Conservation (phyloP, 2,329 filamentous ascomycete genomes). For the Onygena corvina region DNA sequence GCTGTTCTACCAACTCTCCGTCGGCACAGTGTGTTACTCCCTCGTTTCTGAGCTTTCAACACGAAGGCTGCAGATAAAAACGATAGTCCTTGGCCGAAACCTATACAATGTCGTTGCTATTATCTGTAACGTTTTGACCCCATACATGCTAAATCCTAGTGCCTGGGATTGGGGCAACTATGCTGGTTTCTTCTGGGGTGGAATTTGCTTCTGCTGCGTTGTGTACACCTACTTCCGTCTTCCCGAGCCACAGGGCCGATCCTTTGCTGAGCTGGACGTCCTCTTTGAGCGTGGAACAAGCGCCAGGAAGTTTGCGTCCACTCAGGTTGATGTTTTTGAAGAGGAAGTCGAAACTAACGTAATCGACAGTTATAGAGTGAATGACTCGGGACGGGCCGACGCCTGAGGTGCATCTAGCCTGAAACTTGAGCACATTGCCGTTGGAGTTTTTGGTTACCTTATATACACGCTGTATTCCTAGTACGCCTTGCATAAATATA, state of each 20-base stretch:
- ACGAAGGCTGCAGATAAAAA: conserved; percentile 76
- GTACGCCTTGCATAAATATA: neutral
- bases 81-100: conserved; percentile 72
- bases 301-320: conserved; percentile 54
- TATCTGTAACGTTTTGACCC: conserved; percentile 66
- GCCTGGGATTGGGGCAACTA: conserved; percentile 84
- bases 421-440: neutral
- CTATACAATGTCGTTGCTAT: conserved; percentile 74
- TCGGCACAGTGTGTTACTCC: conserved; percentile 82
- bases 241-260: conserved; percentile 66
- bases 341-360: conserved; percentile 13
- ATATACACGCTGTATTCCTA: neutral
- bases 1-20: conserved; percentile 70
- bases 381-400: neutral
- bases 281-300: conserved; percentile 63
- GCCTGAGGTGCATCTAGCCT: neutral
- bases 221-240: conserved; percentile 71
- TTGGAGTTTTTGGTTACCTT: neutral
- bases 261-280: conserved; percentile 75
- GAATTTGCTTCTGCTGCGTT: conserved; percentile 67
- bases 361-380: conserved; percentile 11
- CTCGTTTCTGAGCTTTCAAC: conserved; percentile 76
- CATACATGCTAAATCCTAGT: conserved; percentile 82
- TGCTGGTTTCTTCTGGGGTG: conserved; percentile 79
- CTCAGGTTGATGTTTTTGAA: conserved; percentile 15